phyloP scores from a whole-genome alignment of 2,329 filamentous ascomycete species.

The Hypoxylon sp. region DNA sequence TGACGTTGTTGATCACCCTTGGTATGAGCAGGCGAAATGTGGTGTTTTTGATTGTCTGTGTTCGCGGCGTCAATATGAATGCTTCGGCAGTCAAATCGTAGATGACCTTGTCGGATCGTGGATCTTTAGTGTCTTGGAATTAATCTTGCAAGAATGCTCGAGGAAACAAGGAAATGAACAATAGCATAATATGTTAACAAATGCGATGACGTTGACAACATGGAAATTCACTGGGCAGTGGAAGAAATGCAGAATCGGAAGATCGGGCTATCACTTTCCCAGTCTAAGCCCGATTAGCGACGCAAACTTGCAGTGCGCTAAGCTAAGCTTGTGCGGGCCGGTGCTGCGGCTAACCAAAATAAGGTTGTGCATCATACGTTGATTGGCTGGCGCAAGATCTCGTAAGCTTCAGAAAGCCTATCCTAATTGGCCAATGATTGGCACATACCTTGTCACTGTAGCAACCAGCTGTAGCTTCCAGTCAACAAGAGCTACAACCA shows the following conservation, averaged over 20 bases:
- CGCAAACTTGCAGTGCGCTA: conserved; percentile 29
- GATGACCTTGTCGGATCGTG: background rate
- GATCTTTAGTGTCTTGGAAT: conserved; percentile 18
- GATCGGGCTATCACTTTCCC: conserved; percentile 23
- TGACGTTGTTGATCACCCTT: background rate
- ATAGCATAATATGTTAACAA: background rate
- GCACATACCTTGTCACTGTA: conserved; percentile 30
- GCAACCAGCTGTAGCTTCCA: conserved; percentile 36
- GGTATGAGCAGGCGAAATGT: background rate
- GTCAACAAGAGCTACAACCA: conserved; percentile 41
- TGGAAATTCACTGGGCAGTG: conserved; percentile 11
- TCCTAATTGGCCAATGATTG: conserved; percentile 34
- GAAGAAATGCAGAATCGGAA: conserved; percentile 32
- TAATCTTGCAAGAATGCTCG: conserved; percentile 1
- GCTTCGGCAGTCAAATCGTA: background rate
- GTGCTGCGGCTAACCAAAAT: conserved; percentile 29
- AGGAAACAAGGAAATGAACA: conserved; percentile 22
- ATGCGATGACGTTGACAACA: conserved; percentile 39
- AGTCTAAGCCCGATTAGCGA: conserved; percentile 26
- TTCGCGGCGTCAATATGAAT: background rate
- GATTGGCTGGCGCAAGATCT: conserved; percentile 34
- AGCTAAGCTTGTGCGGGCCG: conserved; percentile 33
- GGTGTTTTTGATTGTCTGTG: background rate
- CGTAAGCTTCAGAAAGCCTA: conserved; percentile 1
- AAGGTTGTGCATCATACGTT: conserved; percentile 34